Percentiles rank a stretch among this genome's conserved stretches.
Evolutionary conservation across 192 early-diverging fungal species (phyloP).

Genomic region (Coemansia sp.): DNA sequence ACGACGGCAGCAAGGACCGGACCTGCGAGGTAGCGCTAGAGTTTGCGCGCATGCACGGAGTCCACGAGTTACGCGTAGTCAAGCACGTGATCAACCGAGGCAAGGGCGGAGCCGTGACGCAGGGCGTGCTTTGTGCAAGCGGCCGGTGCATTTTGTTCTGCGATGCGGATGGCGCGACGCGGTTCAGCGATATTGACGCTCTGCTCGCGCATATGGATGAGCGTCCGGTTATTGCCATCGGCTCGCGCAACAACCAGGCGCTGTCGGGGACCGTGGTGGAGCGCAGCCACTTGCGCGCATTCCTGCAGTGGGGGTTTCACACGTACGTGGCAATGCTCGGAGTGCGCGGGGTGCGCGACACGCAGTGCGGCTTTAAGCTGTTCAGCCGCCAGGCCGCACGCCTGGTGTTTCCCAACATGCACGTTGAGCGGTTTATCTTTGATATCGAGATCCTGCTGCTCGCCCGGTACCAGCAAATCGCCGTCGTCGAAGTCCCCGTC

Average conservation of each 20-base stretch:
- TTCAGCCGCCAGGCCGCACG: constrained; percentile 79
- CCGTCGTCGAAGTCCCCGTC: constrained; percentile 88
- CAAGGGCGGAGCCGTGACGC: constrained; percentile 92
- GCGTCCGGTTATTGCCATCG: constrained; percentile 71
- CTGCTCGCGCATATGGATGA: constrained; percentile 58
- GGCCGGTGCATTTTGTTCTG: constrained; percentile 86
- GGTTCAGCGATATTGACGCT: constrained; percentile 82
- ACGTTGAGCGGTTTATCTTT: constrained; percentile 97
- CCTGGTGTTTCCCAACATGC: constrained; percentile 86
- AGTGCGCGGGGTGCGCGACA: constrained; percentile 87
- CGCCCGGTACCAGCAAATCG: constrained; percentile 70
- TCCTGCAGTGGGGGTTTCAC: constrained; percentile 96
- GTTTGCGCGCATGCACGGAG: constrained; percentile 61
- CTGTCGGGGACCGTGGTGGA: constrained; percentile 56
- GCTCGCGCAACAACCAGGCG: constrained; percentile 93
- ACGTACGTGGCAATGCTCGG: constrained; percentile 86
- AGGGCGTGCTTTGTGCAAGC: constrained; percentile 82
- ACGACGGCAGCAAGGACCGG: constrained; percentile 87
- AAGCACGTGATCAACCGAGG: constrained; percentile 83
- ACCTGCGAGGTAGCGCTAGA: constrained; percentile 72
- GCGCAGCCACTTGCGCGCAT: constrained; percentile 90
- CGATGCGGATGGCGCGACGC: constrained; percentile 95
- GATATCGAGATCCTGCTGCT: constrained; percentile 95
- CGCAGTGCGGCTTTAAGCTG: constrained; percentile 98
- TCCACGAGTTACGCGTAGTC: constrained; percentile 71